Conservation (phyloP, 1,284 basidiomycete species). For the Neolentinus lepideus region DNA sequence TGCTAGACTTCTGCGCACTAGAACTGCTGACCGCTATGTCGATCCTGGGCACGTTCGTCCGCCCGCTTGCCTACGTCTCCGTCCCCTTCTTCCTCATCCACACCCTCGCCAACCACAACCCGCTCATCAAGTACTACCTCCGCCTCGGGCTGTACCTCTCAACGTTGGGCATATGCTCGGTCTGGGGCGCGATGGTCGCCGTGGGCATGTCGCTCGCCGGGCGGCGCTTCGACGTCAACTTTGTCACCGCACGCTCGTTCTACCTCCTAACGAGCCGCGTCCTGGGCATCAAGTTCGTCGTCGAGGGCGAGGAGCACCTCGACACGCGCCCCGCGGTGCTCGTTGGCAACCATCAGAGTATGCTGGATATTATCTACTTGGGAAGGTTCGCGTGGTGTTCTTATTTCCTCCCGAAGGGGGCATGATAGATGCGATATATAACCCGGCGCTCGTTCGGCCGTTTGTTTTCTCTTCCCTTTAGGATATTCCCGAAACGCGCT, state of each 20-base stretch:
- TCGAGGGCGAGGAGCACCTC: conserved; percentile 87
- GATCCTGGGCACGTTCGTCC: conserved; percentile 48
- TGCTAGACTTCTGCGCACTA: too few relatives aligned
- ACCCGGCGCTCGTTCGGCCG: neutral
- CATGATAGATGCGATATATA: neutral
- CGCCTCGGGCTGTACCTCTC: conserved; percentile 71
- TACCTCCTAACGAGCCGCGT: conserved; percentile 64
- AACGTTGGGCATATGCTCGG: conserved; percentile 67
- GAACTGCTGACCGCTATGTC: conserved; percentile 41
- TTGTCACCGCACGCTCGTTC: conserved; percentile 81
- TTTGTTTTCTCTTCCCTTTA: conserved; percentile 20
- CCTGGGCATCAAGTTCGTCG: conserved; percentile 65
- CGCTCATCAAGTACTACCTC: conserved; percentile 64
- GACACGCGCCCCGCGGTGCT: conserved; percentile 64
- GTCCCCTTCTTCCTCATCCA: conserved; percentile 59
- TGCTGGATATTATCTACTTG: conserved; percentile 82
- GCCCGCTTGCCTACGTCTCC: conserved; percentile 67
- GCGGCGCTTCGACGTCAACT: conserved; percentile 79
- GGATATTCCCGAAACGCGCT: conserved; percentile 79
- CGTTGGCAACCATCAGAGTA: conserved; percentile 92
- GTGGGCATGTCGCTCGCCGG: conserved; percentile 68
- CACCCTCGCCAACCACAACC: conserved; percentile 46
- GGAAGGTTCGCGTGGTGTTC: conserved; percentile 52
- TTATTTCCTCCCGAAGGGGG: neutral
- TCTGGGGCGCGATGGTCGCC: conserved; percentile 71